Evolutionary conservation across 1,284 basidiomycete genomes (phyloP), one percentile per base, ranked within the genome.

Genomic region (Ceratobasidium theobromae): DNA sequence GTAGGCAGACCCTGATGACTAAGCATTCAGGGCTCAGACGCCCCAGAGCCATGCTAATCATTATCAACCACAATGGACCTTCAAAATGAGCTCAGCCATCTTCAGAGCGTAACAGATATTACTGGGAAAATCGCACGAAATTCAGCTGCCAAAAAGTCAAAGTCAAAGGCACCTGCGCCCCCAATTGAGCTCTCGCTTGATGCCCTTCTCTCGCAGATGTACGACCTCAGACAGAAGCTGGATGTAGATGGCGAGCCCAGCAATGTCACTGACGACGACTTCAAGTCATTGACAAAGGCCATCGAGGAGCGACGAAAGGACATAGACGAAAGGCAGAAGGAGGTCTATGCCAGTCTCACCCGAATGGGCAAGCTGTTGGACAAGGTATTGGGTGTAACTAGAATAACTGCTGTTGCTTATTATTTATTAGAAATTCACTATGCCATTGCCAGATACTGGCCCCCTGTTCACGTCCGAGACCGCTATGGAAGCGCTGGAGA

Each of bases 311-410:
- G 79, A 73, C 93, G 90, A 84, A 93, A 88, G 75, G 91, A 93
- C 66, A 80, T 94, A 0, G 92, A 94, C 69, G 90, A 93, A 52
- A 82, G 87, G 1, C 86, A 95, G 79, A 96, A 95, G 76, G 92
- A 93, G 71, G 83, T 93, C 58, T 92, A 95, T 73, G 83, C 81
- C 25, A 85, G 87, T 1, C 77, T 95, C 4, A 84, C 86, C 18
- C 85, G 84, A 70, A 81, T 94, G 38, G 91, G 91, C 30, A 96
- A 95, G 76, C 82, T 86, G 0, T 76, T 96, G 71, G 94, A 97
- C 74, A 97, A 95, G 87, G 94, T 92, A 58, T 49, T 75, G 67
- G 21, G 28, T 27, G 16, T n/a, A 40, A 16, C 3, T 3, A 41
- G 25, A n/a, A 41, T 48, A 6, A n/a, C 28, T 45, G n/a, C n/a